Base-by-base conservation (phyloP, 2,329 filamentous ascomycete species). In the Dothistroma septosporum region DNA sequence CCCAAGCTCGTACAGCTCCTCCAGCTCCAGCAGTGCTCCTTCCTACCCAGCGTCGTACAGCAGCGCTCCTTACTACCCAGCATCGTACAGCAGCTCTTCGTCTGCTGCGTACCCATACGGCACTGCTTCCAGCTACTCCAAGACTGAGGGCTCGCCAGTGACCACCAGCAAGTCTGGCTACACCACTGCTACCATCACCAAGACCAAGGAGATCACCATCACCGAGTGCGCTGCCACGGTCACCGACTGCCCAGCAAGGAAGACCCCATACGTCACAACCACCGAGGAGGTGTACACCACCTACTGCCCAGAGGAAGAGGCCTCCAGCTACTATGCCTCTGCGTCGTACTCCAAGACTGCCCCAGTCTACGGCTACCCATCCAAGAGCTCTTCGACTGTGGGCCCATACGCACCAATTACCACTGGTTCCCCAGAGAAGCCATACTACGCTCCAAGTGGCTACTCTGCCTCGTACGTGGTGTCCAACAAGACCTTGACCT, bases 401-500 rank as follows among this genome's bases (percentile, higher is more conserved):
- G 31, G 32, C 56, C 50, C 59, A 55, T 44, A 32, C 22, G 56
- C 56, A 48, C 61, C 59, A 46, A 58, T 64, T 56, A 57, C 44
- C 53, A 67, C 64, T 55, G 66, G 59, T 48, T 54, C 58, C 46
- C 57, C 61, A 50, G 65, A 66, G 55, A 55, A 61, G 21, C 35
- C 56, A 50, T 63, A 65, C 49, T 58, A 58, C 21, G 61, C 56
- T 49, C 61, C 57, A 48, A 56, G 61, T 32, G 59, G 61, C 33
- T 62, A 56, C 62, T 59, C 61, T 57, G 61, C 63, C 55, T 66
- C 68, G 35, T 71, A 69, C 52, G 50, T 66, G 49, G 67, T 70
- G 64, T 68, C 57, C 61, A 66, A 71, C 64, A 66, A 66, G 54
- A 74, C 72, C 48, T 57, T 73, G 50, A 73, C 72, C 63, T 75